These are phyloP conservation scores for Trichomonas tenax DNA, from an alignment of 208 protist species.

Conservation along the genomic window DNA sequence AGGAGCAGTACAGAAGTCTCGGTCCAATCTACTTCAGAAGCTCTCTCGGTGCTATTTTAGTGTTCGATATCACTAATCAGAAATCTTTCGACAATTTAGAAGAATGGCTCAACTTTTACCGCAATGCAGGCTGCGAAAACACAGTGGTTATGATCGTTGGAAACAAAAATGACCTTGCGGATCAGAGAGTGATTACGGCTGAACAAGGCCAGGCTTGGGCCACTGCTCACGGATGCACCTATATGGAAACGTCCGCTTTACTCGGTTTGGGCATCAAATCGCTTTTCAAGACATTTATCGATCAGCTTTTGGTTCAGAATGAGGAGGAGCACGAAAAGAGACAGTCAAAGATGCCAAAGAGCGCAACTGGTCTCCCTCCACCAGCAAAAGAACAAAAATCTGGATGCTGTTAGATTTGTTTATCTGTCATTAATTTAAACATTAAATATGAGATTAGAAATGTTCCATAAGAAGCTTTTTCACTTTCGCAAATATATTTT, in stretches of 20 bases:
- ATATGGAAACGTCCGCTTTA: neutral
- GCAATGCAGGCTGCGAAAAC: neutral
- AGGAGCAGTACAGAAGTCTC: neutral
- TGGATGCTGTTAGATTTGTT: neutral
- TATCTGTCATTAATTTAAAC: no score
- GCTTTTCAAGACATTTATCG: neutral
- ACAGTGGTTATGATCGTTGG: neutral
- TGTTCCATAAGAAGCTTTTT: no score
- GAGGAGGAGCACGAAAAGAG: neutral
- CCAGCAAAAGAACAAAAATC: neutral
- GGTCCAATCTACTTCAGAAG: neutral
- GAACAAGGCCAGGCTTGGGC: neutral
- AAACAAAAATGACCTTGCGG: neutral
- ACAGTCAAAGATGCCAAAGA: neutral
- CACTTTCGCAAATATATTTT: no score
- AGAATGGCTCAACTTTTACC: neutral
- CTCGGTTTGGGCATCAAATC: neutral
- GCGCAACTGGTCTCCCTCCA: neutral
- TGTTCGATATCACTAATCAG: neutral
- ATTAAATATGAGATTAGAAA: no score
- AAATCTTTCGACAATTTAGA: neutral
- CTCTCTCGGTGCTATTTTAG: neutral
- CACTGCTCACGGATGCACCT: neutral
- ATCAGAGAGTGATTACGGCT: neutral
- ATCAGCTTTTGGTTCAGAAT: neutral